These are phyloP conservation scores for Bipolaris gigantea DNA, from an alignment of 2,329 filamentous ascomycete species.

Conservation along the genomic window DNA sequence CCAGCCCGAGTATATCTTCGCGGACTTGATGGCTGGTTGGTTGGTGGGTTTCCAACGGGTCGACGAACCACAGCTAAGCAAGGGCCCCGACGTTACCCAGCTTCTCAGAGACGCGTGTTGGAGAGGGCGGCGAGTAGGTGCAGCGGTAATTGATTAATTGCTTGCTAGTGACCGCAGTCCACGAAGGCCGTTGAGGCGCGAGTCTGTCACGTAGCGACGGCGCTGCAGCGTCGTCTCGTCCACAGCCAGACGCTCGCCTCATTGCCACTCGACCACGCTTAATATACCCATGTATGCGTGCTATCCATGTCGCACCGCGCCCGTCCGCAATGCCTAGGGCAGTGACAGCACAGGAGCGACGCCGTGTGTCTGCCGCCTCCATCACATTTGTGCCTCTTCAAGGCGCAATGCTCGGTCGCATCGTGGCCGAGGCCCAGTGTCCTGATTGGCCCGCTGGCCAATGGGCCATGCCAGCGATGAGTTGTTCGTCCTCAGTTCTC, in stretches of 20 bases:
- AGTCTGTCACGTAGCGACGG: background rate
- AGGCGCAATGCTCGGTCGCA: conserved; percentile 21
- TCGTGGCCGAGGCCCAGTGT: conserved; percentile 17
- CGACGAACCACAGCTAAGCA: conserved; percentile 23
- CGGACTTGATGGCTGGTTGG: conserved; percentile 21
- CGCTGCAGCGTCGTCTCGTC: background rate
- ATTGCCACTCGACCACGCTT: conserved; percentile 27
- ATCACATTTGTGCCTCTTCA: conserved; percentile 23
- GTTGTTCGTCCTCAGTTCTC: conserved; percentile 31
- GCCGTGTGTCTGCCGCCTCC: conserved; percentile 19
- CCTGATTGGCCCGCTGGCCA: conserved; percentile 25
- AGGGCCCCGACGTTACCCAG: conserved; percentile 21
- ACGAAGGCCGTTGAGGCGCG: background rate
- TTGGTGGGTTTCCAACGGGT: conserved; percentile 23
- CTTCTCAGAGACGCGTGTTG: conserved; percentile 5
- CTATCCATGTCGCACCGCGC: conserved; percentile 32
- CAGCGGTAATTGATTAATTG: background rate
- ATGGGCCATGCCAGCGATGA: conserved; percentile 34
- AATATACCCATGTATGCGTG: conserved; percentile 22
- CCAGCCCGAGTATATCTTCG: conserved; percentile 15
- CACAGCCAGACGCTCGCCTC: conserved; percentile 1
- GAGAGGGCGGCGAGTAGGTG: background rate
- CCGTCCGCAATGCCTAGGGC: conserved; percentile 1
- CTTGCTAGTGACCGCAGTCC: background rate
- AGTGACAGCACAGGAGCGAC: conserved; percentile 27